Evolutionary conservation across 2,329 filamentous ascomycete genomes (phyloP), one percentile per base, ranked within the genome.

Genomic region (Sphaerulina musiva): DNA sequence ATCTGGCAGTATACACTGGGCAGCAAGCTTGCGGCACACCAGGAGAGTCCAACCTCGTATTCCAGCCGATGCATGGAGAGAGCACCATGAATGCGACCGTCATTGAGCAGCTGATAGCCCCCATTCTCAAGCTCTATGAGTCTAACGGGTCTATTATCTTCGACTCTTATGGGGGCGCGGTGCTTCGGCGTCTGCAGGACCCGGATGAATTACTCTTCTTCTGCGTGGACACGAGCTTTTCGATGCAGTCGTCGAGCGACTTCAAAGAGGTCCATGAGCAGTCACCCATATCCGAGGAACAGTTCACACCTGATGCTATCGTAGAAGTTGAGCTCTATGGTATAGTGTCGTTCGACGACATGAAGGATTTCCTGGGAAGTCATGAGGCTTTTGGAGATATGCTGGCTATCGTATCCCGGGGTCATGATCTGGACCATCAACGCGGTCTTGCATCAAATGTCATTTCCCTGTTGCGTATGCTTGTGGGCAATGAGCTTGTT

Each of bases 181-280:
- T 58, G 12, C 55, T 66, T 23, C 63, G 65, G 38, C 61, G 60
- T 23, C 36, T 68, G 2, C 61, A 64, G 9, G 44, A 57, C 11
- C 69, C 70, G 12, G 68, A 70, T 20, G 70, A 73, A 53, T 49
- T 71, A 6, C 41, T 69, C 4, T 63, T 72, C 44, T 64, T 72
- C 42, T 68, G 64, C 48, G 68, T 72, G 2, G 69, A 72, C 53
- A 63, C 66, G 20, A 69, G 66, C 41, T 48, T 57, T 1, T 70
- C 68, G 36, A 73, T 72, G 69, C 23, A 48, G 6, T 8, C 46
- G 0, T 41, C 62, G 1, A 68, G 66, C 7, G 67, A 65, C 20
- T 70, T 72, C 50, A 32, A 48, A 1, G 69, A 71, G 31, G 55
- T 69, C 32, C 64, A 69, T 41, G 59, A 59, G 6, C 42, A 50